Percentiles rank a stretch among this genome's conserved stretches.
Conservation (phyloP, 1,284 basidiomycete genomes). For the Ustilago crameri region DNA sequence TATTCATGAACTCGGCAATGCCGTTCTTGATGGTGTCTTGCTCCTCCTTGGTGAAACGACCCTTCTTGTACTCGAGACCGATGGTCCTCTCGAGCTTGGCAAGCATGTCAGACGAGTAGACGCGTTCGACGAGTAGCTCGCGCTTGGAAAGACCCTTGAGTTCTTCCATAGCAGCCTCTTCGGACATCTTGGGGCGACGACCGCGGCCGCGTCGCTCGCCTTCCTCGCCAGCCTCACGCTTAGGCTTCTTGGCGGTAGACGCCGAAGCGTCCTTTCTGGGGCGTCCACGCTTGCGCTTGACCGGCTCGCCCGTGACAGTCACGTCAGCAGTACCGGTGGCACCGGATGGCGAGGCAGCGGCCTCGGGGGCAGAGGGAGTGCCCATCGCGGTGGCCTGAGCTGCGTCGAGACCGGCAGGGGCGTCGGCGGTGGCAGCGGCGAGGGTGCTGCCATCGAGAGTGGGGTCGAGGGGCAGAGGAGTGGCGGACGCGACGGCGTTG, state of each 20-base stretch:
- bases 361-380: constrained; percentile 2
- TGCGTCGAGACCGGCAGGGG: too few species aligned
- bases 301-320: constrained; percentile 14
- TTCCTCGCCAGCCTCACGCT: constrained; percentile 29
- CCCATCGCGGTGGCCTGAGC: too few species aligned
- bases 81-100: constrained; percentile 46
- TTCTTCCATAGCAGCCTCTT: constrained; percentile 30
- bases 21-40: constrained; percentile 47
- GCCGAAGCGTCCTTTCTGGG: constrained; percentile 34
- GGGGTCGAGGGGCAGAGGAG: constrained; percentile 46
- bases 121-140: constrained; percentile 50
- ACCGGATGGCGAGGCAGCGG: constrained; percentile 4
- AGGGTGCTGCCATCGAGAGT: constrained; percentile 17
- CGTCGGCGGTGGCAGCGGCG: constrained; percentile 1
- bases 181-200: constrained; percentile 40
- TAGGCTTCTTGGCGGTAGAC: constrained; percentile 33
- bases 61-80: constrained; percentile 48
- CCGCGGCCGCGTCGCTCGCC: constrained; percentile 31
- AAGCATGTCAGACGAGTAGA: constrained; percentile 49
- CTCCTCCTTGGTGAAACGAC: constrained; percentile 41
- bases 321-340: constrained; percentile 9
- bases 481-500: constrained; percentile 37
- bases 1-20: constrained; percentile 43
- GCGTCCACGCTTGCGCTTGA: constrained; percentile 41
- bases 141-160: constrained; percentile 24